Conservation (phyloP, 2,329 filamentous ascomycete genomes). For the Rhynchosporium graminicola region DNA sequence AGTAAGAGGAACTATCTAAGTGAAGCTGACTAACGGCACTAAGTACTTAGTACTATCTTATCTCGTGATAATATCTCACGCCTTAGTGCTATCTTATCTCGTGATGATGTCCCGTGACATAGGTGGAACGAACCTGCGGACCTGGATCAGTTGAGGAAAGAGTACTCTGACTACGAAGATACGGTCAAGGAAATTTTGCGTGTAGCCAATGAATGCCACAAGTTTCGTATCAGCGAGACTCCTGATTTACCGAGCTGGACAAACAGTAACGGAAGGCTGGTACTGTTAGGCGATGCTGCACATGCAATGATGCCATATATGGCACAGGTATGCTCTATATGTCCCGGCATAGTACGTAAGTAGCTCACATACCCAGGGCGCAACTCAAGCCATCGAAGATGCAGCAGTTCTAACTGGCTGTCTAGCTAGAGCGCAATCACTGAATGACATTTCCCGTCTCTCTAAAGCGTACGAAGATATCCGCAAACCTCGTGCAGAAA, state of each 20-base stretch:
- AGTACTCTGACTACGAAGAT: constrained; percentile 12
- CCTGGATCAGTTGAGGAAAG: constrained; percentile 8
- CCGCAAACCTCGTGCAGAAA: constrained; percentile 15
- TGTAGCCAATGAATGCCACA: neutral
- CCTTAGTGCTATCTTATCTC: too few species aligned
- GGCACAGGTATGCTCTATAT: constrained; percentile 6
- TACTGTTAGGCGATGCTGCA: constrained; percentile 14
- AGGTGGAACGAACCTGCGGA: constrained; percentile 11
- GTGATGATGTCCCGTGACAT: too few species aligned
- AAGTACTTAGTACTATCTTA: too few species aligned
- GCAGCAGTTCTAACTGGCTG: neutral
- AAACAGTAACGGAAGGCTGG: constrained; percentile 8
- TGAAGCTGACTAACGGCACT: too few species aligned
- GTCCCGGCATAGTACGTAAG: neutral
- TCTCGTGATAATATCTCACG: too few species aligned
- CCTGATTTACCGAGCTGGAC: constrained; percentile 10
- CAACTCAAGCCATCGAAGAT: constrained; percentile 14
- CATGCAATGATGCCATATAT: constrained; percentile 20
- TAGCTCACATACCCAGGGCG: neutral
- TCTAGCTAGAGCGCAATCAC: neutral
- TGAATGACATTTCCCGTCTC: neutral
- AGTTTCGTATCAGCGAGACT: constrained; percentile 15
- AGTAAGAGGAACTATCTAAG: too few species aligned
- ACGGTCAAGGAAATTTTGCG: constrained; percentile 8
- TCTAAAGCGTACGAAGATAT: constrained; percentile 16